Base-by-base conservation (phyloP, 495 filamentous ascomycete genomes). In the Physcia stellaris region DNA sequence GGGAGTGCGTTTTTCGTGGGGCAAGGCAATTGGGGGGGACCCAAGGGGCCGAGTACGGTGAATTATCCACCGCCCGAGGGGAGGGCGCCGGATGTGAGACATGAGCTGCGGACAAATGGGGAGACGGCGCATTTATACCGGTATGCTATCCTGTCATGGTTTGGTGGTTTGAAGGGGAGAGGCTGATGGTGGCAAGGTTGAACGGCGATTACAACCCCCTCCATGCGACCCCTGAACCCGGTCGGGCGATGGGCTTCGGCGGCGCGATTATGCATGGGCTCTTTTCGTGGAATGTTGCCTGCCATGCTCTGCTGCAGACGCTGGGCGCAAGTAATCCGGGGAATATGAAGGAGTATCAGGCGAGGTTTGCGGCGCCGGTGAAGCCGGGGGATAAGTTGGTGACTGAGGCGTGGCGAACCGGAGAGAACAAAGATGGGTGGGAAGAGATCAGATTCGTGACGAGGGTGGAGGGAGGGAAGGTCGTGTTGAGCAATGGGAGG, bases 171-270 rank as follows among this genome's bases (percentile, higher is more conserved):
- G n/a, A n/a, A n/a, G n/a, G 16, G 24, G 6, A 15, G 35, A 27
- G 37, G 39, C 38, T 49, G 37, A 52, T 28, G 9, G 28, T 10
- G 17, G 26, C 24, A 23, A 63, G 78, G 32, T 68, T 93, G 24
- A 90, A 94, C 45, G 86, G 84, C 49, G 86, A 92, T 58, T 93
- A 92, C 56, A 92, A 92, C 63, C 86, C 85, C 18, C 75, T 93
- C 32, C 85, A 93, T 53, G 82, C 83, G 6, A 79, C 77, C 20
- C 86, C 84, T 10, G 80, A 80, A 56, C 83, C 86, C 0, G 83
- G 85, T 30, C 60, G 69, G 57, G 80, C 84, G 63, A 88, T 93
- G 83, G 84, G 86, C 19, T 93, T 92, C 52, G 83, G 82, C 3
- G 85, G 86, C 28, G 70, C 73, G 41, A 94, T 92, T 52, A 86